Percentiles rank a stretch among this genome's conserved stretches.
phyloP scores from a whole-genome alignment of 768 basidiomycete genomes.

The Boletales sp. region DNA sequence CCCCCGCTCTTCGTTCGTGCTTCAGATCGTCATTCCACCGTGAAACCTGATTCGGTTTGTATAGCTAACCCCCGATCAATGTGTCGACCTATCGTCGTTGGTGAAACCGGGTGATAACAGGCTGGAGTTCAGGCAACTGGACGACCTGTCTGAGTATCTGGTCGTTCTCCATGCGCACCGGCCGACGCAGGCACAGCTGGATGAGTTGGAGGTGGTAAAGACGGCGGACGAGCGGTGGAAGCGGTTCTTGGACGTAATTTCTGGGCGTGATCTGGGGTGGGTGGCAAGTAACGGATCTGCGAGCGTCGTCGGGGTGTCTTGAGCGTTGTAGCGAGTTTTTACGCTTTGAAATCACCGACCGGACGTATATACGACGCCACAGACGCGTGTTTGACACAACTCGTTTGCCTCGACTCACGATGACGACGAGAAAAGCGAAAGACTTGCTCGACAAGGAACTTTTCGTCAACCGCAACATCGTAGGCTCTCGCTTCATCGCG shows the following conservation, averaged over 20 bases:
- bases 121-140: slow-evolving; percentile 40
- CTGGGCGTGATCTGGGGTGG: slow-evolving; percentile 4
- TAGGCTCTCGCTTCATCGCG: slow-evolving; percentile 19
- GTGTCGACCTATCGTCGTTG: slow-evolving; percentile 51
- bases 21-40: background rate
- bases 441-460: slow-evolving; percentile 48
- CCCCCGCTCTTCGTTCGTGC: slow-evolving; percentile 37
- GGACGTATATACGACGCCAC: slow-evolving; percentile 4
- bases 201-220: slow-evolving; percentile 15
- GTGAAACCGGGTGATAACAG: slow-evolving; percentile 39
- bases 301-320: background rate
- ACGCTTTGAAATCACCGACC: too few relatives aligned
- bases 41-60: background rate
- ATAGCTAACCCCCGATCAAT: slow-evolving; percentile 45
- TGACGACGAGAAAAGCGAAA: slow-evolving; percentile 28
- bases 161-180: slow-evolving; percentile 48
- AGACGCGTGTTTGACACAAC: slow-evolving; percentile 3
- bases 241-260: slow-evolving; percentile 12
- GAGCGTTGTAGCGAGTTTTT: background rate
- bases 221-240: slow-evolving; percentile 19
- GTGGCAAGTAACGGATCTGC: background rate
- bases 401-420: slow-evolving; percentile 10
- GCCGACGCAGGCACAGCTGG: slow-evolving; percentile 46
- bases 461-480: slow-evolving; percentile 41
- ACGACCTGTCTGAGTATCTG: slow-evolving; percentile 42